Percentiles rank a stretch among this genome's conserved stretches.
Evolutionary conservation across 176 grass and related monocot species (phyloP).

Genomic region (Tillandsia leiboldiana): DNA sequence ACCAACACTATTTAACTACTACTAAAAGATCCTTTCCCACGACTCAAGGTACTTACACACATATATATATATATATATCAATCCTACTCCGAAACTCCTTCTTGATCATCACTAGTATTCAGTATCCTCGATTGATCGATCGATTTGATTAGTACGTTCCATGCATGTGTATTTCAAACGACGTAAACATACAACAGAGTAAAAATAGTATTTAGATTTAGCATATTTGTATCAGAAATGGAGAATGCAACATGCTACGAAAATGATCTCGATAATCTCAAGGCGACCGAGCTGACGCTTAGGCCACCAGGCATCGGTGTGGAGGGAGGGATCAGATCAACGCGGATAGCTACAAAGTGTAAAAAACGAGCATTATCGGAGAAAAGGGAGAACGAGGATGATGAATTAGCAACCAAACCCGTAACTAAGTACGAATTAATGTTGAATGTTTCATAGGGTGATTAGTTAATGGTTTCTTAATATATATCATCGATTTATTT

Average conservation of each 20-base stretch:
- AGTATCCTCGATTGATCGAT: too few relatives aligned
- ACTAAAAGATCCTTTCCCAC: too few relatives aligned
- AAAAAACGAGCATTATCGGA: conserved; percentile 17
- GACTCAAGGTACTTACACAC: too few relatives aligned
- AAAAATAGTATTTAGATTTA: too few relatives aligned
- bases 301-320: conserved; percentile 1
- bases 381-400: neutral
- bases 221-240: neutral
- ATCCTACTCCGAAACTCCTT: too few relatives aligned
- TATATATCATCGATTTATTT: neutral
- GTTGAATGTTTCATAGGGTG: neutral
- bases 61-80: too few relatives aligned
- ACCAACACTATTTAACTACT: too few relatives aligned
- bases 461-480: neutral
- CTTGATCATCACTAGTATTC: too few relatives aligned
- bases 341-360: neutral
- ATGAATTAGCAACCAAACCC: neutral
- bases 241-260: conserved; percentile 10
- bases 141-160: too few relatives aligned
- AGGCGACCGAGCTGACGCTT: conserved; percentile 29
- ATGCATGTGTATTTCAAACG: too few relatives aligned
- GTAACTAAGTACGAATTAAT: conserved; percentile 21
- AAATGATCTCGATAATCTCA: conserved; percentile 21
- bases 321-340: neutral
- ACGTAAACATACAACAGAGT: too few relatives aligned